Evolutionary conservation across 176 grass and related monocot species (phyloP), one percentile per base, ranked within the genome.

Genomic region (Oropetium thomaeum): DNA sequence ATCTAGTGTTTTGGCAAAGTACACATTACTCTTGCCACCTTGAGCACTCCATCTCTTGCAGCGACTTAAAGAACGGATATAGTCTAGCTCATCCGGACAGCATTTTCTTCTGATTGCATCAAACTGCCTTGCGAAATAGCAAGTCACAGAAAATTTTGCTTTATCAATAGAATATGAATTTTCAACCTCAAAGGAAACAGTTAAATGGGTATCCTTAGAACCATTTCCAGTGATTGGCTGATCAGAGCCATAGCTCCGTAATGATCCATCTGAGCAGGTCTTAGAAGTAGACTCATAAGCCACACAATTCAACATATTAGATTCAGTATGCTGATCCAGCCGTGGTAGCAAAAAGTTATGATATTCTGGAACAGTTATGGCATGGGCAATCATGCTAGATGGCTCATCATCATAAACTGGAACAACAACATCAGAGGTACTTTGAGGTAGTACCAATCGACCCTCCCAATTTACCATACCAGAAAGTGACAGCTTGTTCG

Each of bases 1-100:
- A 71, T 99, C 96, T 30, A 88, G 76, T 87, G 96, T 95, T 85
- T 95, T 99, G 58, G 91, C 91, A 81, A 99, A 99, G 72, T 99
- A 99, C 12, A 78, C 96, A 86, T 90, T 99, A 81, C 96, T 99
- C 86, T 99, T 99, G 53, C 96, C 96, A 83, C 96, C 96, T 76
- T 99, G 84, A 66, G 96, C 91, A 81, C 82, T 88, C 96, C 96
- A 99, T 87, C 85, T 90, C 82, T 88, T 99, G 79, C 89, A 99
- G 30, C 96, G 91, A 58, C 96, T 92, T 53, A 99, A 73, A 41
- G 96, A 99, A 61, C 91, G 83, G 48, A 99, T 86, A 70, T 90
- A 99, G 54, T 99, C 89, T 28, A 94, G 44, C 70, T 90, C 91
- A 71, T 85, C 76, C 61, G 89, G 89, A 67, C 96, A 99, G 66